A percentile compares a stretch with the other conserved stretches of the same genome.
These are phyloP conservation scores for Drosera capensis DNA, from an alignment of 148 eudicot species.

Conservation along the genomic window DNA sequence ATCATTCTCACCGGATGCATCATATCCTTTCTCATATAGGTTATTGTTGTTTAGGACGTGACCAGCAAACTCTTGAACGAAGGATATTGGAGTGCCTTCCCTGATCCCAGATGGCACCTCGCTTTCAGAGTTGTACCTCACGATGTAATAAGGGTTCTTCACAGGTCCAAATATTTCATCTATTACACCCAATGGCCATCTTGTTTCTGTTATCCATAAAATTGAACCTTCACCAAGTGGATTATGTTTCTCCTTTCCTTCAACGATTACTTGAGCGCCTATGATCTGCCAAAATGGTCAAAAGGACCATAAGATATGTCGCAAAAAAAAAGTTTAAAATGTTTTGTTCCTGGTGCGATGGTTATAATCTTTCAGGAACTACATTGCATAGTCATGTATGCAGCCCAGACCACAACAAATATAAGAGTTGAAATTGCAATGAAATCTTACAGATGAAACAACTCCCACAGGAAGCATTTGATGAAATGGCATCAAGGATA, in stretches of 20 bases:
- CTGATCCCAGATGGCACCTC: slow-evolving; percentile 66
- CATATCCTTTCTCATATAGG: slow-evolving; percentile 86
- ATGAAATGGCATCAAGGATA: slow-evolving; percentile 55
- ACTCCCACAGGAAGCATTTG: slow-evolving; percentile 58
- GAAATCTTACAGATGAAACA: slow-evolving; percentile 50
- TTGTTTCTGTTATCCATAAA: slow-evolving; percentile 68
- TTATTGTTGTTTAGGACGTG: slow-evolving; percentile 51
- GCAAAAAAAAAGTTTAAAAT: too few species aligned
- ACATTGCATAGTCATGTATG: too few species aligned
- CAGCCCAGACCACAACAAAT: too few species aligned
- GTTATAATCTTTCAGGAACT: too few species aligned
- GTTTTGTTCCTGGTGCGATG: too few species aligned
- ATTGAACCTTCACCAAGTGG: slow-evolving; percentile 85
- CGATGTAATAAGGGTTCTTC: slow-evolving; percentile 66
- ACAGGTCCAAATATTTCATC: slow-evolving; percentile 99
- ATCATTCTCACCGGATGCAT: slow-evolving; percentile 86
- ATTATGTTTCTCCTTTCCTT: slow-evolving; percentile 73
- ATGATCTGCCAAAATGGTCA: slow-evolving; percentile 33
- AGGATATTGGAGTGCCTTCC: slow-evolving; percentile 53
- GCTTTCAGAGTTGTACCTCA: slow-evolving; percentile 70
- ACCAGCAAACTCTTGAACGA: slow-evolving; percentile 61
- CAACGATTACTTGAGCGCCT: slow-evolving; percentile 73
- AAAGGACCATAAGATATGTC: neutral
- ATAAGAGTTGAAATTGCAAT: neutral
- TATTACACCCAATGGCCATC: slow-evolving; percentile 64